Base-by-base conservation (phyloP, 441 rosid genomes). In the Lagerstroemia fauriei region DNA sequence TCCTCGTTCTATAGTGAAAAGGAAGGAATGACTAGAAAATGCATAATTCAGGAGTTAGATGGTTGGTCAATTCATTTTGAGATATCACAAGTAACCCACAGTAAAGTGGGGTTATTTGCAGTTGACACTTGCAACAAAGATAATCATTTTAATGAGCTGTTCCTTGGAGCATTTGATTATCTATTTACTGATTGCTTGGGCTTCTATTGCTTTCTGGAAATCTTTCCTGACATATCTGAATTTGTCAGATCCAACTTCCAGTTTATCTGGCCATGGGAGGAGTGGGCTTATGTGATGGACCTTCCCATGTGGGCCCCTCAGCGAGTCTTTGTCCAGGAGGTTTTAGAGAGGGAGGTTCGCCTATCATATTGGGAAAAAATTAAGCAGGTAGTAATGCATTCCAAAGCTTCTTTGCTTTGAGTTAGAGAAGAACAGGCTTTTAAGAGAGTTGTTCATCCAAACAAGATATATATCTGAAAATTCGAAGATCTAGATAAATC, bases 211-310 rank as follows among this genome's bases (percentile, higher is more conserved):
- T 69, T 69, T 69, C 46, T 69, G 73, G 17, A 5, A 27, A 65
- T 44, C 38, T 22, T 27, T 48, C 32, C 61, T 29, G 61, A 75
- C 38, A 9, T 74, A 46, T 75, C 44, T 82, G 65, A 3, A 71
- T 34, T 80, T 82, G 84, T 63, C 91, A 97, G 99, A 84, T 97
- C 99, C 82, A 97, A 97, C 86, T 97, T 97, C 85, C 99, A 97
- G 83, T 95, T 95, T 89, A 94, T 95, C 83, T 97, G 99, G 99
- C 99, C 99, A 12, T 97, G 99, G 99, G 99, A 97, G 87, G 99
- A 97, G 85, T 97, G 99, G 99, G 98, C 94, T 78, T 89, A 89
- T 90, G 99, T 97, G 83, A 85, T 97, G 82, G 98, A 91, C 86
- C 98, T 95, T 77, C 99, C 99, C 80, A 93, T 91, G 84, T 97